Percentiles rank a stretch among this genome's conserved stretches.
Conservation (phyloP, 1,139 yeast genomes). For the Taphrina pruni region DNA sequence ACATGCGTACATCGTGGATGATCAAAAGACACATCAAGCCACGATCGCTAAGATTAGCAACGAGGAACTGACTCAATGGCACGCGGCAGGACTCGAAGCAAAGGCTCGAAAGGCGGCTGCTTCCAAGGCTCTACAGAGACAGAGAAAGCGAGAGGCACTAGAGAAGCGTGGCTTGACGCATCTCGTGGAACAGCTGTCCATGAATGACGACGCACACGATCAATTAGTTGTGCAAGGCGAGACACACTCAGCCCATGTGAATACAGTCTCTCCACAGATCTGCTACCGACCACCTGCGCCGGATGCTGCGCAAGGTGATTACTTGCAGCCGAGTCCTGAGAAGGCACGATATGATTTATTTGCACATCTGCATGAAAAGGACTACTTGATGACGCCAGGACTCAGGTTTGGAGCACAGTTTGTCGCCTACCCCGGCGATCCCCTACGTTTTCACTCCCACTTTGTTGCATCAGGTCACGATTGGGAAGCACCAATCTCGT, state of each 20-base stretch:
- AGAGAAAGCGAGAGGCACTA: slow-evolving; percentile 21
- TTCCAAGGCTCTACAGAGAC: slow-evolving; percentile 4
- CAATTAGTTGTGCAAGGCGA: not conserved
- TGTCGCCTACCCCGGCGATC: slow-evolving; percentile 94
- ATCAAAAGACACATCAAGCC: slow-evolving; percentile 49
- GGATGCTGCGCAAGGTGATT: not conserved
- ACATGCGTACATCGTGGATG: slow-evolving; percentile 50
- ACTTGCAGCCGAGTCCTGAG: slow-evolving; percentile 8
- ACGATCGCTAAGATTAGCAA: slow-evolving; percentile 45
- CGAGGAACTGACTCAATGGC: not conserved
- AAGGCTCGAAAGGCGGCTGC: not conserved
- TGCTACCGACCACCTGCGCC: slow-evolving; percentile 7
- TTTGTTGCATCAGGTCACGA: slow-evolving; percentile 67
- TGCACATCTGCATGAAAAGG: slow-evolving; percentile 56
- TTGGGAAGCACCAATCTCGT: slow-evolving; percentile 60
- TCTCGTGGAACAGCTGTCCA: slow-evolving; percentile 16
- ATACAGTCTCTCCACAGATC: slow-evolving; percentile 18
- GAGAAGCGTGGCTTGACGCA: slow-evolving; percentile 24
- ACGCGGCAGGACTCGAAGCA: not conserved
- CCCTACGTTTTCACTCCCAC: slow-evolving; percentile 87
- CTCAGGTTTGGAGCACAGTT: slow-evolving; percentile 87
- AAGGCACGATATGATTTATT: slow-evolving; percentile 50
- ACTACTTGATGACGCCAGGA: slow-evolving; percentile 77
- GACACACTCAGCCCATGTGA: slow-evolving; percentile 8
- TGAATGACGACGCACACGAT: not conserved